Conservation (phyloP, 306 rosid species). For the Inga laurina region DNA sequence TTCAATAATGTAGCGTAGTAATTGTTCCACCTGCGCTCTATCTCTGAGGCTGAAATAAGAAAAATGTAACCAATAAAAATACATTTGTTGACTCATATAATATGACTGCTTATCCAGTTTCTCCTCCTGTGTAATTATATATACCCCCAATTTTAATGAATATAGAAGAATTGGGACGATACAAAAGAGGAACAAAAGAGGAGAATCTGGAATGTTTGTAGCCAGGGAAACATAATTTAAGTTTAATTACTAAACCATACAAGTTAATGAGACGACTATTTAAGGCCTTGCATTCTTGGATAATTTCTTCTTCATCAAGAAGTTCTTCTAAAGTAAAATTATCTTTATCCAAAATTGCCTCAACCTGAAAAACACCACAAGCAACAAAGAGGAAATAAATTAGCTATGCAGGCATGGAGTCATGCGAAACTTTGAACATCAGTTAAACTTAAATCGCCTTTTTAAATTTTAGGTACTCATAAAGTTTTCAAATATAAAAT, state of each 20-base stretch:
- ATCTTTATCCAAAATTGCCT: constrained; percentile 81
- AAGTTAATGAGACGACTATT: constrained; percentile 94
- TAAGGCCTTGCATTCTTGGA: constrained; percentile 97
- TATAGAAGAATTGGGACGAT: constrained; percentile 7
- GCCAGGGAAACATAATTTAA: background rate
- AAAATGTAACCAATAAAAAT: constrained; percentile 2
- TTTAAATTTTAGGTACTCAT: background rate
- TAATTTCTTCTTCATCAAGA: constrained; percentile 93
- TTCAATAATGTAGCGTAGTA: constrained; percentile 73
- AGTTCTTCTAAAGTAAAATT: constrained; percentile 90
- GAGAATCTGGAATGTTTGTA: background rate
- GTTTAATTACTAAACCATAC: constrained; percentile 44
- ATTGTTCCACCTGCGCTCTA: constrained; percentile 88
- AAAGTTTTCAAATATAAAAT: background rate
- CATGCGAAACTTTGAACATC: background rate
- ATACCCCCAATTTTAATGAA: constrained; percentile 18
- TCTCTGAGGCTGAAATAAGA: constrained; percentile 73
- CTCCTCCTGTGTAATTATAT: constrained; percentile 8
- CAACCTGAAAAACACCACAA: constrained; percentile 58
- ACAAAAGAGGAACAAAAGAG: constrained; percentile 22
- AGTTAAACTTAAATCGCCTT: background rate
- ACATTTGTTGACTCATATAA: constrained; percentile 24
- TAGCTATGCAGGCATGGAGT: background rate
- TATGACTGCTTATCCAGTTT: constrained; percentile 6
- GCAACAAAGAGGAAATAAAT: constrained; percentile 21